Percentiles rank a stretch among this genome's conserved stretches.
phyloP scores from a whole-genome alignment of 106 monocot species.

The Apostasia shenzhenica region DNA sequence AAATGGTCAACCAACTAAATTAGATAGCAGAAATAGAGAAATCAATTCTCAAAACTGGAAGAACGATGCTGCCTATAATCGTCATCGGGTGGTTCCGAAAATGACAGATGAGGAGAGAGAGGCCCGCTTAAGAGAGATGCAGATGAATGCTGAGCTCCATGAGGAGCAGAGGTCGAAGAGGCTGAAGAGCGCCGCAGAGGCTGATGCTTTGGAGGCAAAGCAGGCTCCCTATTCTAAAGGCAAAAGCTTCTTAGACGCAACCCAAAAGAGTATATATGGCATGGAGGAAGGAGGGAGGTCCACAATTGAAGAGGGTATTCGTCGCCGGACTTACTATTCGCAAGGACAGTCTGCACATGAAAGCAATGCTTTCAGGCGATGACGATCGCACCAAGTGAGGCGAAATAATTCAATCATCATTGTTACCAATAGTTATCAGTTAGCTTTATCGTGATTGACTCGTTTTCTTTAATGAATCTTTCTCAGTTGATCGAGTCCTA shows the following conservation, averaged over 20 bases:
- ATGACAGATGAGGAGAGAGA: conserved; percentile 82
- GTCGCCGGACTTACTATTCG: conserved; percentile 74
- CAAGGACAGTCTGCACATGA: conserved; percentile 64
- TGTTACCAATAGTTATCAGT: too few relatives aligned
- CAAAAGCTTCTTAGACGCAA: conserved; percentile 75
- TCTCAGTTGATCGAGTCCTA: too few relatives aligned
- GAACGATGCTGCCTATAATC: conserved; percentile 23
- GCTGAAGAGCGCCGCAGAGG: conserved; percentile 67
- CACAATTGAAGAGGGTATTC: conserved; percentile 90
- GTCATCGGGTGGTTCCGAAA: conserved; percentile 36
- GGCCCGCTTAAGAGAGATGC: conserved; percentile 70
- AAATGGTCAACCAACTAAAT: conserved; percentile 1
- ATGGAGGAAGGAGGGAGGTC: conserved; percentile 74
- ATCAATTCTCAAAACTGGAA: not conserved
- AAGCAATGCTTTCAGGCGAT: conserved; percentile 79
- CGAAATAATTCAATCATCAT: too few relatives aligned
- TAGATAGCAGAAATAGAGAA: conserved; percentile 13
- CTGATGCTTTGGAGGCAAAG: conserved; percentile 54
- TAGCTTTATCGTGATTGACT: too few relatives aligned
- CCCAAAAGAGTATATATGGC: conserved; percentile 81
- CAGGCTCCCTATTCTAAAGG: conserved; percentile 32
- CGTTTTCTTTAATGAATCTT: too few relatives aligned
- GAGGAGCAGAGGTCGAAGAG: conserved; percentile 94
- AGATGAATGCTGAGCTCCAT: conserved; percentile 78
- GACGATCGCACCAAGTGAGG: not conserved